A percentile compares a stretch with the other conserved stretches of the same genome.
These are phyloP conservation scores for Blastomyces gilchristii DNA, from an alignment of 2,329 filamentous ascomycete genomes.

Conservation along the genomic window DNA sequence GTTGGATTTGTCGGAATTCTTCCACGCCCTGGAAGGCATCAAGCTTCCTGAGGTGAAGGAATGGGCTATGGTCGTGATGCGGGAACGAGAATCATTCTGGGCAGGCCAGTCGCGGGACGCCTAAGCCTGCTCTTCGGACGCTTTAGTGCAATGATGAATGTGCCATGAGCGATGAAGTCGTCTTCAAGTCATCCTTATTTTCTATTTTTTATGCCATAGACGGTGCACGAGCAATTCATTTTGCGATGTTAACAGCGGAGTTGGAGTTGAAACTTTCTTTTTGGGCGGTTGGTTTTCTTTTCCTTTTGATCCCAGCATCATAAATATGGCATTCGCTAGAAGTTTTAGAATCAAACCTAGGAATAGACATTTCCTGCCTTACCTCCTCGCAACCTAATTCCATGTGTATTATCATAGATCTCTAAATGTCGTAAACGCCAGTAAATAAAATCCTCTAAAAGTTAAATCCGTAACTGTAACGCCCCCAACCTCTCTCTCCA, in stretches of 20 bases:
- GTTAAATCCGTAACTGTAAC: background rate
- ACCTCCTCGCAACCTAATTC: too few species aligned
- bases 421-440: background rate
- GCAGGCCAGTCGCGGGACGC: slow-evolving; percentile 31
- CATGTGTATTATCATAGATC: background rate
- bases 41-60: slow-evolving; percentile 64
- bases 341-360: background rate
- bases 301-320: background rate
- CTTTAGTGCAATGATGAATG: background rate
- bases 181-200: background rate
- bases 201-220: background rate
- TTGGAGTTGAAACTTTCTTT: background rate
- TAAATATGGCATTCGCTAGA: background rate
- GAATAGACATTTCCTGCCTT: background rate
- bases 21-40: slow-evolving; percentile 64
- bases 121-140: background rate
- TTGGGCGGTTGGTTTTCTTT: background rate
- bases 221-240: background rate
- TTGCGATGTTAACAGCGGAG: background rate
- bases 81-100: slow-evolving; percentile 69
- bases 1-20: slow-evolving; percentile 77
- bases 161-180: background rate
- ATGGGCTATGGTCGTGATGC: slow-evolving; percentile 68
- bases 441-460: background rate
- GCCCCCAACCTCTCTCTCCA: background rate